phyloP scores from a whole-genome alignment of 139 green algal species.

The Deuterostichococcus epilithicus region DNA sequence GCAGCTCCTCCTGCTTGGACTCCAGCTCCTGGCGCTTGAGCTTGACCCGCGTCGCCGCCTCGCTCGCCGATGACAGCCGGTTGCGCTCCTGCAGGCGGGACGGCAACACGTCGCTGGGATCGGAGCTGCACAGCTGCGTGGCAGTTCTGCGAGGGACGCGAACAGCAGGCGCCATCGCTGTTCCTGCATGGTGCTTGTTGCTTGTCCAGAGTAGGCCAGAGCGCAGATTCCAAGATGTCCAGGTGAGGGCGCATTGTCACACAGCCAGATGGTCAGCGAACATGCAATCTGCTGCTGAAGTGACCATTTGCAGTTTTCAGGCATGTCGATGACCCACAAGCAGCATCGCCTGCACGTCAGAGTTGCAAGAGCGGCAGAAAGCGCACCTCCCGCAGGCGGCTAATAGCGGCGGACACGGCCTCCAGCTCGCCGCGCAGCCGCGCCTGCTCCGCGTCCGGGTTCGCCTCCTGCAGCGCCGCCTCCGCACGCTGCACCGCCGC shows the following conservation, averaged over 20 bases:
- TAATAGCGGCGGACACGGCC: background rate
- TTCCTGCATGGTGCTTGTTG: too few species aligned
- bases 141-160: too few species aligned
- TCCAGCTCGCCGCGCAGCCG: slow-evolving; percentile 9
- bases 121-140: too few species aligned
- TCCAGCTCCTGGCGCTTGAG: slow-evolving; percentile 32
- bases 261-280: too few species aligned
- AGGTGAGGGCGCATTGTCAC: too few species aligned
- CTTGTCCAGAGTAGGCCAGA: too few species aligned
- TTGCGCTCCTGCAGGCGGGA: slow-evolving; percentile 34
- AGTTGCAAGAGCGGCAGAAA: background rate
- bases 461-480: slow-evolving; percentile 12
- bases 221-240: too few species aligned
- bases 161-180: too few species aligned
- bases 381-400: background rate
- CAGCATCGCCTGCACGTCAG: too few species aligned
- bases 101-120: background rate
- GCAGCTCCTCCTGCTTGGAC: slow-evolving; percentile 22
- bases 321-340: too few species aligned
- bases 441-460: background rate
- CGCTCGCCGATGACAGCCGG: slow-evolving; percentile 17
- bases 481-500: slow-evolving; percentile 12
- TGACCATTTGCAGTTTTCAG: too few species aligned
- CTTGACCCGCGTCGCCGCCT: slow-evolving; percentile 22
- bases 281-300: too few species aligned